Evolutionary conservation across 2,329 filamentous ascomycete species (phyloP), one percentile per base, ranked within the genome.

Genomic region (Colletotrichum shisoi): DNA sequence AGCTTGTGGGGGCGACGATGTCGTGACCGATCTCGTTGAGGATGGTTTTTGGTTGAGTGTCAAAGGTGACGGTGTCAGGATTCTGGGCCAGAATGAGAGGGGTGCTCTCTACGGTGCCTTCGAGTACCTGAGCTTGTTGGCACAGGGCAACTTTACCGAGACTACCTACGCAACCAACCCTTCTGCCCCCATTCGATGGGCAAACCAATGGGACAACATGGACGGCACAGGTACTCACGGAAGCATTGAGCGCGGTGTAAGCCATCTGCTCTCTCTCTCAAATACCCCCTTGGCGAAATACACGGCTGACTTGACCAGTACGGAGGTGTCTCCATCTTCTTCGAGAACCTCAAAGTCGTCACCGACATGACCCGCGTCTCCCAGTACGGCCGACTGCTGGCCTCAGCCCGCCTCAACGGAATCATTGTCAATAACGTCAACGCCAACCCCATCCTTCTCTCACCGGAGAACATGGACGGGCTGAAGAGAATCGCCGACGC

Each of bases 151-250:
- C 52, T 79, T 86, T 66, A 64, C 57, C 17, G 57, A 69, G 3
- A 45, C 39, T 44, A 74, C 81, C 4, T 81, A 82, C 53, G 76
- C 81, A 2, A 83, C 82, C 9, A 89, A 84, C 69, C 88, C 88
- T 0, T 81, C 83, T 63, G 86, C 84, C 0, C 85, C 85, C 0
- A 84, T 92, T 48, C 83, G 89, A 70, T 91, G 89, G 89, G 84
- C 87, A 0, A 91, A 92, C 72, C 85, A 92, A 70, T 92, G 89
- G 89, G 88, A 92, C 73, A 91, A 92, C 70, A 79, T 91, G 74
- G 84, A 89, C 65, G 84, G 63, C 48, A 62, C 61, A 13, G 65
- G 65, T 37, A 71, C 65, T 17, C 70, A 71, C 34, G 76, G 89
- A 13, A 87, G 82, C 46, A 87, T 92, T 51, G 89, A 91, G 74